These are phyloP conservation scores for Physcomitrium patens DNA, from an alignment of 225 moss, liverwort and hornwort genomes.

Conservation along the genomic window DNA sequence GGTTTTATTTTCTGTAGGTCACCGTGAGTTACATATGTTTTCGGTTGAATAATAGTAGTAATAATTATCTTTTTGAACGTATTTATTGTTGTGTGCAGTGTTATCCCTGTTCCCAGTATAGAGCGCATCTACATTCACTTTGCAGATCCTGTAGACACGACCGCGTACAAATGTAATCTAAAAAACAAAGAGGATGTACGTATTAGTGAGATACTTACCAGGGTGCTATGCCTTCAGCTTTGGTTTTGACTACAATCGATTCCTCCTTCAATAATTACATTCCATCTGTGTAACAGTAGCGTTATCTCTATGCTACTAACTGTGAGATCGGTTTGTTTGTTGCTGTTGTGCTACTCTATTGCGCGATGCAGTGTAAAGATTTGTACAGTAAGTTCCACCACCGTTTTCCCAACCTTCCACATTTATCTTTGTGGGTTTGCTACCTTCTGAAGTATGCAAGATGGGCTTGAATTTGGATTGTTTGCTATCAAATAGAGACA, in stretches of 20 bases:
- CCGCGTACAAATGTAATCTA: conserved; percentile 48
- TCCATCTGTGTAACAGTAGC: not conserved
- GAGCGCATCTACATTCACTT: conserved; percentile 96
- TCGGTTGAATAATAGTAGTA: too few species aligned
- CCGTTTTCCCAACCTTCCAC: too few species aligned
- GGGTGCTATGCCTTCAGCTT: not conserved
- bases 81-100: conserved; percentile 48
- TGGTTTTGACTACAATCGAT: not conserved
- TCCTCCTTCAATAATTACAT: not conserved
- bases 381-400: too few species aligned
- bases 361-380: too few species aligned
- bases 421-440: not conserved
- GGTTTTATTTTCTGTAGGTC: not conserved
- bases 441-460: too few species aligned
- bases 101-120: conserved; percentile 67
- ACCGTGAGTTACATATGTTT: not conserved
- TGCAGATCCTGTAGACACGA: conserved; percentile 75
- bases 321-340: too few species aligned
- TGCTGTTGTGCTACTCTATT: conserved; percentile 20
- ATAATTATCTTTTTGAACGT: not conserved
- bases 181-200: conserved; percentile 63
- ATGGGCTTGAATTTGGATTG: too few species aligned
- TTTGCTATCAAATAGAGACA: too few species aligned
- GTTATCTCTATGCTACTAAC: not conserved
- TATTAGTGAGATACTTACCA: not conserved